Base-by-base conservation (phyloP, 2,329 filamentous ascomycete species). In the Xylaria polymorpha region DNA sequence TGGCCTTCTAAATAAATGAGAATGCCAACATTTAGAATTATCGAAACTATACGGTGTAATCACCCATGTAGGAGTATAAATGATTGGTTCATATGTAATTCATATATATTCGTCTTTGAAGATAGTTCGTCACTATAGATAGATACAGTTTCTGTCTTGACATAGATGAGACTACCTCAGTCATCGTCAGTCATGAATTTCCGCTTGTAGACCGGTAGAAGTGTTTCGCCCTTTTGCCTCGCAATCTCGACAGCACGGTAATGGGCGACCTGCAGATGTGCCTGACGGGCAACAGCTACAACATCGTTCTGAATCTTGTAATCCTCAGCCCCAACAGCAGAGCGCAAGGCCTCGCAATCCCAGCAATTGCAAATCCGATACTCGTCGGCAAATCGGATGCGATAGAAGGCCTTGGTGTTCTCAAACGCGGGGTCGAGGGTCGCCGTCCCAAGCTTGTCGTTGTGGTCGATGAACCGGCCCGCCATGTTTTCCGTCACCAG, bases 211-310 rank as follows among this genome's bases (percentile, higher is more conserved):
- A 56, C 15, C 7, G 64, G 58, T 4, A 66, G 29, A 29, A 60
- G 14, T 10, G 9, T 20, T 39, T 66, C 44, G 1, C 61, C 62
- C 25, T n/a, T 64, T 35, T 43, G 53, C n/a, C 62, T 44, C 15
- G 62, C 62, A 41, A 64, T 59, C 55, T 64, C 62, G 25, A 59
- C 55, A 14, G 62, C 55, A 44, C 62, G 62, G 55, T 64, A 53
- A 50, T 59, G 43, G 14, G 53, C 22, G 15, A 64, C 62, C 35
- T 29, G 44, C 1, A 20, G 41, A 35, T 59, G 22, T 7, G 55
- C 55, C 25, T 53, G 8, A 7, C 25, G 14, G 25, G 62, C 62
- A 43, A 59, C 35, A 7, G 55, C 51, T 37, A 35, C 44, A 18
- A 22, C n/a, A 22, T 44, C 44, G 3, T 2, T 20, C 2, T 50